Base-by-base conservation (phyloP, 2,329 filamentous ascomycete species). In the Colletotrichum siamense region DNA sequence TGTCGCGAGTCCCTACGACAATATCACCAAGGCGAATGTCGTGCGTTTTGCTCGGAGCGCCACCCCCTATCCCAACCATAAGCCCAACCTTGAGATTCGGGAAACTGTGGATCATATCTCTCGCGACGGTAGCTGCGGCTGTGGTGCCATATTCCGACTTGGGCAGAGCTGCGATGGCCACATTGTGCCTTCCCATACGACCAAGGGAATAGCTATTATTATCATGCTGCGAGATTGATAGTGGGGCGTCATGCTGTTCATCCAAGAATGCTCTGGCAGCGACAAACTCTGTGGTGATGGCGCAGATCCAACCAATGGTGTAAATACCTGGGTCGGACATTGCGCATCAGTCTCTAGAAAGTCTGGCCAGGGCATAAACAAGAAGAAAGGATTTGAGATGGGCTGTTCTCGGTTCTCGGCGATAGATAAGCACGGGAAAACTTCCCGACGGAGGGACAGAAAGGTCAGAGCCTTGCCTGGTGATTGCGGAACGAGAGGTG, bases 41-140 rank as follows among this genome's bases (percentile, higher is more conserved):
- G 18, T 30, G 81, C 3, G 3, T 69, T 18, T 34, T 26, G 2
- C 80, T 79, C 0, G 80, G 81, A 3, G 77, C 80, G 3, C 79
- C 81, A 26, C 79, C 81, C 5, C 82, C 82, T 6, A n/a, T n/a
- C 2, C 39, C 39, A 0, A 82, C 81, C 63, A 82, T 77, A 3
- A 83, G 68, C 0, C 79, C 73, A 1, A 76, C 2, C 0, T 16
- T 55, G n/a, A 69, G 6, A 8, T 62, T 34, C 5, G 26, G 55
- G 8, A 70, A 34, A 16, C 52, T 85, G 67, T 75, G 83, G 8
- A 82, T 49, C 80, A 85, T 82, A 39, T 81, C 71, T 13, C 64
- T 77, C 1, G 80, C 83, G 3, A 82, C 82, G 6, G 64, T 59
- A 10, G 69, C 69, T 9, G 69, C 69, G 2, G 69, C 77, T 26